Conservation (phyloP, 495 filamentous ascomycete genomes). For the Hyaloscypha bicolor region DNA sequence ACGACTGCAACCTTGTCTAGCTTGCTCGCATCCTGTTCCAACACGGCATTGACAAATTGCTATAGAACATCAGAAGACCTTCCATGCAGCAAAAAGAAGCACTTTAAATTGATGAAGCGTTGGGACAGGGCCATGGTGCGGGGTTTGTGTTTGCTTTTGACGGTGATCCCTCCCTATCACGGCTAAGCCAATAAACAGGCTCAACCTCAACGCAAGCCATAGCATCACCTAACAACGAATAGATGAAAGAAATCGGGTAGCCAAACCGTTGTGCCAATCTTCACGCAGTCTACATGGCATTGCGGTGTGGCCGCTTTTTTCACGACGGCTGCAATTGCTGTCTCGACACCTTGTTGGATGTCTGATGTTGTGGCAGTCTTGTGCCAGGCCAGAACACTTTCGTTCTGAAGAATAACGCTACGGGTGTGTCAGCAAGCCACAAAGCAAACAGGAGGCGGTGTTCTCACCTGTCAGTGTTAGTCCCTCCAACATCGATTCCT, state of each 20-base stretch:
- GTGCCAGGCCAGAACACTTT: conserved; percentile 50
- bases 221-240: not conserved
- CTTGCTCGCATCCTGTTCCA: conserved; percentile 46
- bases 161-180: not conserved
- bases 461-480: conserved; percentile 60
- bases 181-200: not conserved
- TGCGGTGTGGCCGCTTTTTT: conserved; percentile 40
- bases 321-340: conserved; percentile 50
- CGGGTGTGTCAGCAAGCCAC: not conserved
- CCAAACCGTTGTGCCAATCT: conserved; percentile 58
- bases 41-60: conserved; percentile 57
- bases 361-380: conserved; percentile 62
- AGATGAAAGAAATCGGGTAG: not conserved
- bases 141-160: not conserved
- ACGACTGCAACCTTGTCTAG: conserved; percentile 51
- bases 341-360: conserved; percentile 55
- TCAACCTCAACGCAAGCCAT: not conserved
- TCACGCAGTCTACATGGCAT: conserved; percentile 52
- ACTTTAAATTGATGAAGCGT: not conserved
- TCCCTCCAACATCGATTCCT: conserved; percentile 51
- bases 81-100: not conserved
- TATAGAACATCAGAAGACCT: conserved; percentile 10
- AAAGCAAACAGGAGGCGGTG: not conserved
- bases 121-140: not conserved
- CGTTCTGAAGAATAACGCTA: conserved; percentile 34